Percentiles rank a stretch among this genome's conserved stretches.
Evolutionary conservation across 129 eudicot genomes (phyloP).

Genomic region (Arctium lappa): DNA sequence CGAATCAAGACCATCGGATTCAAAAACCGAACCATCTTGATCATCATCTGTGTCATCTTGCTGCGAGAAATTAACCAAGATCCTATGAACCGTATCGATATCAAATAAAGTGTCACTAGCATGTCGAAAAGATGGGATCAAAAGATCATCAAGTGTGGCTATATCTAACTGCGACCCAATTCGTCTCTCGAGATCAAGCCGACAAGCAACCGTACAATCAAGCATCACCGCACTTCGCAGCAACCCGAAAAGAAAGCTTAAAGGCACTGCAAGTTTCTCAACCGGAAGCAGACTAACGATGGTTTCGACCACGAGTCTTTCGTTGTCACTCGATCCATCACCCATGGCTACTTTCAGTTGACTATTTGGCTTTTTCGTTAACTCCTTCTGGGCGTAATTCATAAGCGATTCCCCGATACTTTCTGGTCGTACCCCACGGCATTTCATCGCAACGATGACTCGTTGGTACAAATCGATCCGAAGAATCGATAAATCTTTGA

Average conservation of each 20-base stretch:
- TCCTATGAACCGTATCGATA: conserved; percentile 89
- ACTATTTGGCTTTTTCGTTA: conserved; percentile 52
- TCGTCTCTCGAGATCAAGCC: conserved; percentile 91
- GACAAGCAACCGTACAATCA: conserved; percentile 60
- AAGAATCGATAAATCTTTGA: conserved; percentile 77
- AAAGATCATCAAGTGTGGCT: conserved; percentile 91
- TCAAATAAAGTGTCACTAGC: conserved; percentile 87
- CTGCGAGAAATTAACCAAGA: conserved; percentile 79
- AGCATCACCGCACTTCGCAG: conserved; percentile 77
- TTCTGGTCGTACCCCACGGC: conserved; percentile 92
- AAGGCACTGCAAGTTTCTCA: conserved; percentile 71
- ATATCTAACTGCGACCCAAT: conserved; percentile 85
- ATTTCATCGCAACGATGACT: conserved; percentile 90
- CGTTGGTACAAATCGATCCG: conserved; percentile 73
- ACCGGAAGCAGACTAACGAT: conserved; percentile 78
- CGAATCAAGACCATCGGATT: conserved; percentile 66
- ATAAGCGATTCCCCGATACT: conserved; percentile 86
- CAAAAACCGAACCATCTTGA: conserved; percentile 77
- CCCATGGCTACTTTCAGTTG: conserved; percentile 39
- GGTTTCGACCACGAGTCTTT: conserved; percentile 72
- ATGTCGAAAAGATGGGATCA: conserved; percentile 80
- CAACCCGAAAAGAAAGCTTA: conserved; percentile 85
- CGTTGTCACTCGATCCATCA: conserved; percentile 38
- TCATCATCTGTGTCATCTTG: conserved; percentile 77
- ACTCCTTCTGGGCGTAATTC: conserved; percentile 70